Base-by-base conservation (phyloP, 2,329 filamentous ascomycete species). In the Colletotrichum sp. region DNA sequence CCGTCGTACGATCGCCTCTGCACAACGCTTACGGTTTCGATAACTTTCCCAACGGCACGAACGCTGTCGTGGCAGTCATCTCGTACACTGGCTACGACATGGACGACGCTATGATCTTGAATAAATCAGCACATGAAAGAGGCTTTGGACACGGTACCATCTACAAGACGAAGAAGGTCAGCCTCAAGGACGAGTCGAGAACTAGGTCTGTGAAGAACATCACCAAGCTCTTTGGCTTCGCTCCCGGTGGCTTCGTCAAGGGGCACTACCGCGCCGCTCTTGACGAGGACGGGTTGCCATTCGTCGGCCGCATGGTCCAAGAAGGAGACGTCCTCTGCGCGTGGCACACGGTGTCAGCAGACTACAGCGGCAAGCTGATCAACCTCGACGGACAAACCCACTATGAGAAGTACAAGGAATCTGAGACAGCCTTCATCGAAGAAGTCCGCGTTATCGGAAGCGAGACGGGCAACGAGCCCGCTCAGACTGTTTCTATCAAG, bases 61-160 rank as follows among this genome's bases (percentile, higher is more conserved):
- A 99, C 81, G 95, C 96, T 10, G 93, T 98, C 52, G 97, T 99
- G 74, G 97, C 97, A 74, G 97, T 99, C 84, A 98, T 99, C 78
- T 98, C 96, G 1, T 99, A 99, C 85, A 98, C 96, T 3, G 97
- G 96, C 67, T 99, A 98, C 86, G 97, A 99, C 89, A 99, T 99
- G 97, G 97, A 99, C 89, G 97, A 99, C 86, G 97, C 97, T 83
- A 98, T 98, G 96, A 98, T 99, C 82, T 89, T 99, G 83, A 98
- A 98, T 89, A 98, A 98, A 84, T 98, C 96, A 24, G 93, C 96
- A 4, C 95, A 98, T 84, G 97, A 99, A 85, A 93, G 97, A 79
- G 97, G 97, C 16, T 98, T 99, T 81, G 96, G 96, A 48, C 93
- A 98, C 81, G 97, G 97, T 71, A 97, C 96, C 7, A 96, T 99